These are phyloP conservation scores for Triticum turgidum DNA, from an alignment of 176 grass and related monocot genomes.

Conservation along the genomic window DNA sequence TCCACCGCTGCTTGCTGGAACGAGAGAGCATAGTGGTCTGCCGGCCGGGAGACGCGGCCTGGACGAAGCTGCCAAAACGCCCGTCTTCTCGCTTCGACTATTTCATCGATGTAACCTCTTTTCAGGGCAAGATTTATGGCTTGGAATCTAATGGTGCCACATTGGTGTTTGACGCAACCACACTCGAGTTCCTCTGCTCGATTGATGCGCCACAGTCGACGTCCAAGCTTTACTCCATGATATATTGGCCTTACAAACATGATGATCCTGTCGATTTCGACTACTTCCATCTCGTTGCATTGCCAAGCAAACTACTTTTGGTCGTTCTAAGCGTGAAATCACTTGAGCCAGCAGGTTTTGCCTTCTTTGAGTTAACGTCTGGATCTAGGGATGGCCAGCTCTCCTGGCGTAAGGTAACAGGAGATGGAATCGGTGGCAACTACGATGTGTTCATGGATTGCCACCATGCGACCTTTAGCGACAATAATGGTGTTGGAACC, in stretches of 20 bases:
- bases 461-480: background rate
- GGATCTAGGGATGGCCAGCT: background rate
- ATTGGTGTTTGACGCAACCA: background rate
- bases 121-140: background rate
- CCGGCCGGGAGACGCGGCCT: slow-evolving; percentile 9
- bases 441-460: background rate
- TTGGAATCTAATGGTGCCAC: background rate
- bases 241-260: too few species aligned
- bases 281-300: background rate
- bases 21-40: background rate
- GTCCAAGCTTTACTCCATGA: background rate
- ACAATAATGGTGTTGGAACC: background rate
- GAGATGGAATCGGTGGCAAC: background rate
- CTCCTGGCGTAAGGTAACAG: background rate
- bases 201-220: background rate
- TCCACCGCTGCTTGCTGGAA: background rate
- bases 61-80: background rate
- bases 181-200: background rate
- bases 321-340: background rate
- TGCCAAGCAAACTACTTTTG: background rate
- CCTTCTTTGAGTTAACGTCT: background rate
- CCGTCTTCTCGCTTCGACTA: background rate
- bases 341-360: background rate
- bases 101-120: background rate
- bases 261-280: background rate